phyloP scores from a whole-genome alignment of 1,284 basidiomycete genomes.

The Ceratobasidium sp. region DNA sequence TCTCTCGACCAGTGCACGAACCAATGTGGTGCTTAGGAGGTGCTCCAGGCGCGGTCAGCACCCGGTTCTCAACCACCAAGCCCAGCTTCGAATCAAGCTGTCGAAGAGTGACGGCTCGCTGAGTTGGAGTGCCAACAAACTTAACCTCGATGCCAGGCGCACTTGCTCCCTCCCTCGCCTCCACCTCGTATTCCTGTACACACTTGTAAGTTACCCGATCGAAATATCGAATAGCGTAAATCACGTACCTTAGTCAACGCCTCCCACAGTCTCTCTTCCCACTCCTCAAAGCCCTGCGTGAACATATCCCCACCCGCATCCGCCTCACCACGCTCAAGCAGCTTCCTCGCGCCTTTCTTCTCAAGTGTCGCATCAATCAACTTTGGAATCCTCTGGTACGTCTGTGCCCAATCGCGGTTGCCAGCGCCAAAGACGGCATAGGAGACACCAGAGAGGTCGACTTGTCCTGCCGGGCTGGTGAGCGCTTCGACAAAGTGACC shows the following conservation, averaged over 20 bases:
- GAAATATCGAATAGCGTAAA: neutral
- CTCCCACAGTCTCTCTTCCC: slow-evolving; percentile 62
- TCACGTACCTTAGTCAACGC: slow-evolving; percentile 52
- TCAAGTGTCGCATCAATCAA: slow-evolving; percentile 61
- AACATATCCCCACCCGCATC: slow-evolving; percentile 64
- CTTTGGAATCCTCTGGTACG: slow-evolving; percentile 66
- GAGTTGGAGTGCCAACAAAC: slow-evolving; percentile 56
- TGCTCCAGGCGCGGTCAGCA: slow-evolving; percentile 60
- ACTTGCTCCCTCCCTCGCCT: neutral
- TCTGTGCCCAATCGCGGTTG: slow-evolving; percentile 67
- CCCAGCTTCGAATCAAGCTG: slow-evolving; percentile 61
- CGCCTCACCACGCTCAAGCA: slow-evolving; percentile 61
- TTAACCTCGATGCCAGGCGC: neutral
- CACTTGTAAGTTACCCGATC: too few relatives aligned
- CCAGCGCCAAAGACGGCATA: slow-evolving; percentile 69
- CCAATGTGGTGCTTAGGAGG: slow-evolving; percentile 64
- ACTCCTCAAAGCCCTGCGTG: slow-evolving; percentile 65
- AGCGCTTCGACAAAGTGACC: slow-evolving; percentile 64
- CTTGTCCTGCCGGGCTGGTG: slow-evolving; percentile 51
- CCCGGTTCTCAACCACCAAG: slow-evolving; percentile 59
- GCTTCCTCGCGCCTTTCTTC: slow-evolving; percentile 59
- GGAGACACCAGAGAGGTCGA: slow-evolving; percentile 58
- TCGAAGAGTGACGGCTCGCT: slow-evolving; percentile 59
- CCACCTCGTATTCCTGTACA: too few relatives aligned
- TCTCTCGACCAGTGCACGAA: slow-evolving; percentile 44